Base-by-base conservation (phyloP, 176 grass and related monocot species). In the Olyra latifolia region DNA sequence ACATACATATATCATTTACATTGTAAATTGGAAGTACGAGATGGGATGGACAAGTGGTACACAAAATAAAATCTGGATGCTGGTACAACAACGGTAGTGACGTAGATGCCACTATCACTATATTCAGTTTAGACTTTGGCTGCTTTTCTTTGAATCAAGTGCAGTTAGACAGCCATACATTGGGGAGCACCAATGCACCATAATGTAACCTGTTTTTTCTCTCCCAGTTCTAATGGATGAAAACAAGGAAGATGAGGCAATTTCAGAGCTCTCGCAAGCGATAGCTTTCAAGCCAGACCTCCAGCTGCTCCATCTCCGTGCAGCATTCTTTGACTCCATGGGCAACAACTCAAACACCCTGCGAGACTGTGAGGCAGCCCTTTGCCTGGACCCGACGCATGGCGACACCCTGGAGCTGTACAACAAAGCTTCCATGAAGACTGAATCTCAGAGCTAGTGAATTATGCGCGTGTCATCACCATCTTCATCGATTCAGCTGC, bases 211-310 rank as follows among this genome's bases (percentile, higher is more conserved):
- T 67, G 15, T 8, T 19, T 16, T 9, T 32, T 41, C 1, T 8
- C 49, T 28, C 23, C 10, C 80, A 95, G 92, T 98, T 66, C 60
- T 98, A 76, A 98, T 95, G 92, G 95, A 95, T 23, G 95, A 98
- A 43, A 82, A 74, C 83, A 98, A 92, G 77, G 88, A 94, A 39
- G 86, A 93, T 16, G 90, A 98, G 40, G 95, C 95, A 27, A 92
- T 98, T 2, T 16, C 52, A 1, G 95, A 98, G 88, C 87, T 98
- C 77, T 88, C 92, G 0, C 71, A 46, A 6, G 92, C 80, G 8
- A 82, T 98, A 76, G 82, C 69, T 20, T 94, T 98, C 78, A 95
- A 87, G 74, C 88, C 85, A 17, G 95, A 98, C 77, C 85, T 98
- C 23, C 95, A 98, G 83, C 85, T 98, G 73, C 80, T 98, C 40